Evolutionary conservation across 108 stramenopile species (phyloP).

Genomic region (Cylindrotheca closterium): DNA sequence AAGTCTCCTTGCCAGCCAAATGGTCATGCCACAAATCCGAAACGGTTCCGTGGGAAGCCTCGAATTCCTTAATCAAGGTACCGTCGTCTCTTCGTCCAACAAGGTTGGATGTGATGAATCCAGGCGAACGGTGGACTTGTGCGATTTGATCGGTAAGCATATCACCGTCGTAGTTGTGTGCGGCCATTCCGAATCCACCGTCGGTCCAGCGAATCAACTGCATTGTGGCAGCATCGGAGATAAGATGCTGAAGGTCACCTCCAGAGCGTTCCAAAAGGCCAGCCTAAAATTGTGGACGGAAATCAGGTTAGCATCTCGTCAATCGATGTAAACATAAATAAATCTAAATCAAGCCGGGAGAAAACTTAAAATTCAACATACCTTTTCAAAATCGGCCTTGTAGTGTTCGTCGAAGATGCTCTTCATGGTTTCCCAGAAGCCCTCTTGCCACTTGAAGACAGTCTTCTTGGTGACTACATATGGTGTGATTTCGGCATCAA

Average conservation of each 20-base stretch:
- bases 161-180: slow-evolving; percentile 98
- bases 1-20: slow-evolving; percentile 94
- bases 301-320: too few relatives aligned
- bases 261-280: slow-evolving; percentile 89
- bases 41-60: slow-evolving; percentile 97
- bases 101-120: slow-evolving; percentile 96
- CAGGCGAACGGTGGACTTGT: slow-evolving; percentile 96
- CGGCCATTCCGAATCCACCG: slow-evolving; percentile 96
- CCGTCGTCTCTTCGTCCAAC: slow-evolving; percentile 92
- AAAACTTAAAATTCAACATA: too few relatives aligned
- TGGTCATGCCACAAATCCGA: slow-evolving; percentile 95
- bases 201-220: slow-evolving; percentile 97
- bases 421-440: slow-evolving; percentile 95
- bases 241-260: slow-evolving; percentile 91
- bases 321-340: too few relatives aligned
- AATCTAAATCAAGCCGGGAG: too few relatives aligned
- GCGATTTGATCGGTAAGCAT: slow-evolving; percentile 96
- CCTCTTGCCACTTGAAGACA: slow-evolving; percentile 99
- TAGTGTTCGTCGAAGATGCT: slow-evolving; percentile 90
- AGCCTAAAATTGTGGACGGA: too few relatives aligned
- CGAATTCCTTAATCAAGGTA: slow-evolving; percentile 89
- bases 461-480: slow-evolving; percentile 99
- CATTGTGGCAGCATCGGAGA: slow-evolving; percentile 98
- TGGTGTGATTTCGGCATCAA: slow-evolving; percentile 88
- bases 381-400: slow-evolving; percentile 44